Base-by-base conservation (phyloP, 148 eudicot genomes). In the Diospyros lotus region DNA sequence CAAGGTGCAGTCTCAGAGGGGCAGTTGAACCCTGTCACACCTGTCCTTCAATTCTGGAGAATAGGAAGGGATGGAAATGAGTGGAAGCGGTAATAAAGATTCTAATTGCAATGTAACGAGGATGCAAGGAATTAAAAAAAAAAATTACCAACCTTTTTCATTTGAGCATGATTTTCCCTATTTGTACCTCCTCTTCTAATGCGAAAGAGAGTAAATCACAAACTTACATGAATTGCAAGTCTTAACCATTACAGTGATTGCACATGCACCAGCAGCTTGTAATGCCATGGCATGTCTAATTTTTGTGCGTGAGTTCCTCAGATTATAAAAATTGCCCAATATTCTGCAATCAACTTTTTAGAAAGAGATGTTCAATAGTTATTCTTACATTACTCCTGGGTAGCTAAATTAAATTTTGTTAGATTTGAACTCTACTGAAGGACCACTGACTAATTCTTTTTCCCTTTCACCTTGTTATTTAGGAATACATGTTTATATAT, bases 1-100 rank as follows among this genome's bases (percentile, higher is more conserved):
- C 73, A 53, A 43, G 73, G 54, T 66, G 28, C 28, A 28, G 69
- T 52, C 39, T 13, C 48, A 4, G 17, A 28, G 5, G 82, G 58
- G 28, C 53, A 28, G 58, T 42, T 39, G 44, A 38, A 54, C n/a
- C 12, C 28, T 28, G 28, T 28, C 28, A 11, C 11, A 43, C 18
- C 40, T 67, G 14, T 9, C 9, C 44, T 10, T 6, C 44, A 0
- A 6, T 45, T 2, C 3, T 62, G 10, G 9, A 9, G 28, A 28
- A 58, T 4, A 58, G 6, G 4, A 48, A 48, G 8, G 63, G 28
- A 59, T 2, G 7, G 45, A 44, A 64, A 42, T 39, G 14, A 28
- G 28, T 28, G 28, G 28, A 28, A 28, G 28, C 0, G 28, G 45
- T 41, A 38, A 63, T 41, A 45, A 40, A 39, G 66, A 40, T 28